Evolutionary conservation across 2,329 filamentous ascomycete genomes (phyloP), one percentile per base, ranked within the genome.

Genomic region (Hirsutella minnesotensis): DNA sequence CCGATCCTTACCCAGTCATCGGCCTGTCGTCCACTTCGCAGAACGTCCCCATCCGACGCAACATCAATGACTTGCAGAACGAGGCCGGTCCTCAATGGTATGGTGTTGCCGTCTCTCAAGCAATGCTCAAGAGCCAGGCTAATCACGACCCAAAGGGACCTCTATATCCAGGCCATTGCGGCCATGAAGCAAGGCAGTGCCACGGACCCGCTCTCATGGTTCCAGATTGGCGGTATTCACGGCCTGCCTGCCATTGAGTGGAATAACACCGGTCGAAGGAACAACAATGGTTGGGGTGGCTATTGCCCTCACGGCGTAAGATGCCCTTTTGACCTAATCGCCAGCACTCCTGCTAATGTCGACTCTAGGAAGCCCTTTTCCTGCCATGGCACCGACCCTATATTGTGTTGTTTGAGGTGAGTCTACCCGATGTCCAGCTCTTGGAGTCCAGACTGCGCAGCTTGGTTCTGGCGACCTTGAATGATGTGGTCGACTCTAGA

Each of bases 341-440:
- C 20, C 2, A 18, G 16, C 8, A 9, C 33, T 9, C 3, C 8
- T 16, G 18, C 37, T 43, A 13, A 40, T n/a, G 29, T 30, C 12
- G 41, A 43, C 39, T 20, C 15, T 31, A 72, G 70, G 67, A 74
- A 53, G 56, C 63, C 13, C 53, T 70, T 18, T 74, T 77, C 47
- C 52, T 66, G 8, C 57, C 68, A n/a, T 79, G 73, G 75, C 76
- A 80, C 54, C 69, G 74, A 5, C 68, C 73, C 2, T 78, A 72
- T 45, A 52, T 77, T 30, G 58, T 68, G 7, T 60, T 78, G 7
- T 77, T 64, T 44, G 75, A 79, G 63, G 71, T 73, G 55, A 15
- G 57, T 44, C 5, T n/a, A n/a, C n/a, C n/a, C n/a, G n/a, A n/a
- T n/a, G n/a, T n/a, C n/a, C n/a, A n/a, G n/a, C n/a, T n/a, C n/a